phyloP scores from a whole-genome alignment of 768 basidiomycete genomes.

The Russula emetica region DNA sequence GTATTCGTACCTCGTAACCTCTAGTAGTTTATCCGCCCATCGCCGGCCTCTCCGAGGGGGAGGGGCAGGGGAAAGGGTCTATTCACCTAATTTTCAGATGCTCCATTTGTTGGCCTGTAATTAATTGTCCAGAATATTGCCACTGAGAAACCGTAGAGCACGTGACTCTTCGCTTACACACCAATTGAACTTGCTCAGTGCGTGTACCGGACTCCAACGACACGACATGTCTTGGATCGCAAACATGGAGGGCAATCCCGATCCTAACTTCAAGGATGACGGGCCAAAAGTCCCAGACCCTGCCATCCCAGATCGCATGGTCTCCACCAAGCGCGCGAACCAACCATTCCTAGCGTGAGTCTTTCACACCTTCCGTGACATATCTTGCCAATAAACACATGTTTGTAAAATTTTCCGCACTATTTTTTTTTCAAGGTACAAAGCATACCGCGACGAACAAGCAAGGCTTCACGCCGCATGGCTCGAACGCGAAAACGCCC shows the following conservation, averaged over 20 bases:
- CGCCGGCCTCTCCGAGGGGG: slow-evolving; percentile 5
- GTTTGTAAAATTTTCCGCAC: background rate
- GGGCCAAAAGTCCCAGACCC: slow-evolving; percentile 60
- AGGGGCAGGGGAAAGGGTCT: slow-evolving; percentile 4
- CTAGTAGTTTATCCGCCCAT: slow-evolving; percentile 24
- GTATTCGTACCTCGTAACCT: slow-evolving; percentile 20
- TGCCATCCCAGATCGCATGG: slow-evolving; percentile 58
- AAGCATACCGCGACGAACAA: slow-evolving; percentile 59
- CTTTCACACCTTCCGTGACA: too few relatives aligned
- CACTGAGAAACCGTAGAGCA: too few relatives aligned
- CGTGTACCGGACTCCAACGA: too few relatives aligned
- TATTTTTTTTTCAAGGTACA: slow-evolving; percentile 45
- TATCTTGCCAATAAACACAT: background rate
- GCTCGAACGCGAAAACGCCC: slow-evolving; percentile 65
- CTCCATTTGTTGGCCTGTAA: slow-evolving; percentile 21
- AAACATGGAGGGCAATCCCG: slow-evolving; percentile 39
- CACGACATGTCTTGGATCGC: slow-evolving; percentile 61
- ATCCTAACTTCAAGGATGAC: slow-evolving; percentile 34
- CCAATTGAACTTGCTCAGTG: too few relatives aligned
- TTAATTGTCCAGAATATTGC: background rate
- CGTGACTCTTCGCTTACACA: background rate
- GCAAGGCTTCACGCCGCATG: slow-evolving; percentile 59
- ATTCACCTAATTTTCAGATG: slow-evolving; percentile 27
- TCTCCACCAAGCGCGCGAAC: slow-evolving; percentile 80
- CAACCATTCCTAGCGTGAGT: slow-evolving; percentile 77